Evolutionary conservation across 805 yeast genomes (phyloP).

Genomic region (Kazachstania taianensis): DNA sequence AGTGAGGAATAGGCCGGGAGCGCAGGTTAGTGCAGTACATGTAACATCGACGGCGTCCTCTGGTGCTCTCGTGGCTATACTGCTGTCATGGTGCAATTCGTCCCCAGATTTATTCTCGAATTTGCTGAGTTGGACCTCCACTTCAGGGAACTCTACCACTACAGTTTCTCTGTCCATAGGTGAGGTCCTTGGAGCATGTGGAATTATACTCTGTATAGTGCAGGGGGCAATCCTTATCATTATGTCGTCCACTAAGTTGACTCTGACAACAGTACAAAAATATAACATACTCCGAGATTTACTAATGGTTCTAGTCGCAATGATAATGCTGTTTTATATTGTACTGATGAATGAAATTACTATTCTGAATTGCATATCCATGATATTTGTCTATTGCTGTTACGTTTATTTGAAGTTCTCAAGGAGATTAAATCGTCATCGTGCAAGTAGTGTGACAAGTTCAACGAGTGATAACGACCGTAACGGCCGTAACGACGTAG

Average conservation of each 20-base stretch:
- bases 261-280: constrained; percentile 13
- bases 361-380: constrained; percentile 18
- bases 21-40: not conserved
- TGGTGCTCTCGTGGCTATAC: constrained; percentile 24
- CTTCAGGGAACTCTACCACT: constrained; percentile 9
- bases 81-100: constrained; percentile 31
- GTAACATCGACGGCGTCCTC: constrained; percentile 3
- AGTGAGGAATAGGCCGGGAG: constrained; percentile 7
- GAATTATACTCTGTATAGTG: constrained; percentile 29
- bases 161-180: constrained; percentile 28
- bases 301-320: constrained; percentile 18
- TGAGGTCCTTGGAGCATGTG: constrained; percentile 31
- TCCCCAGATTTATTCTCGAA: constrained; percentile 31
- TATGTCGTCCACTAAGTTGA: constrained; percentile 16
- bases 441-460: not conserved
- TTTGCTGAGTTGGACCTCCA: constrained; percentile 27
- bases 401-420: constrained; percentile 11
- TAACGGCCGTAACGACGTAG: constrained; percentile 1
- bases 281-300: constrained; percentile 20
- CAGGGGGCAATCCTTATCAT: constrained; percentile 26
- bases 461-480: not conserved
- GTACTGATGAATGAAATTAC: constrained; percentile 18
- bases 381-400: constrained; percentile 18
- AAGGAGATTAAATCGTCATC: not conserved
- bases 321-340: constrained; percentile 18